Base-by-base conservation (phyloP, 805 yeast genomes). In the Osmozyma mogii region DNA sequence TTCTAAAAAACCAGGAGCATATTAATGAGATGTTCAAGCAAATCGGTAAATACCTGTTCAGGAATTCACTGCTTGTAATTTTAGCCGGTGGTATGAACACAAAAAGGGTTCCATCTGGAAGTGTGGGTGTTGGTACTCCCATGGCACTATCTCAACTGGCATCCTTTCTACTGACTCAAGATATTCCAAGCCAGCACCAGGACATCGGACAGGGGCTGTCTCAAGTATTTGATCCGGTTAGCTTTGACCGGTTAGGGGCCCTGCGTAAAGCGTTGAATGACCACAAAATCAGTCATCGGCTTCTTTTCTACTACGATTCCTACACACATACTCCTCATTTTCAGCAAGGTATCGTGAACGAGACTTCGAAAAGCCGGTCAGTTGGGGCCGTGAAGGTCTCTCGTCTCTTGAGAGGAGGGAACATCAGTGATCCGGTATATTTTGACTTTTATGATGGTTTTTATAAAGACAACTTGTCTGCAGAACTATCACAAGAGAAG, bases 301-400 rank as follows among this genome's bases (percentile, higher is more conserved):
- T 57, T 4, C 26, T 58, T 3, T 56, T 62, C 30, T 59, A 50
- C 39, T 46, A 45, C 20, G 67, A 61, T 37, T 61, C 65, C 65
- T 51, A 44, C 31, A 41, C 44, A 26, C 30, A 35, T 6, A 38
- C 44, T 22, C 45, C 45, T 1, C 36, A 29, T 15, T 41, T 35
- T 16, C 27, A 28, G 14, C 17, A 31, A 30, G n/a, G n/a, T n/a
- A n/a, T n/a, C n/a, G n/a, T n/a, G n/a, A n/a, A n/a, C n/a, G n/a
- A n/a, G n/a, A n/a, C n/a, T n/a, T n/a, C n/a, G n/a, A n/a, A n/a
- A 29, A 3, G 37, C 34, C 29, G 35, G 32, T 9, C 32, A 3
- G 47, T 41, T 2, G 34, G 38, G 6, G 45, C 32, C 23, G 45
- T 32, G 12, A 37, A 41, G 25, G 35, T 31, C 6, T 17, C 27